Percentiles rank a stretch among this genome's conserved stretches.
These are phyloP conservation scores for Vachellia pachyceras DNA, from an alignment of 306 rosid species.

Conservation along the genomic window DNA sequence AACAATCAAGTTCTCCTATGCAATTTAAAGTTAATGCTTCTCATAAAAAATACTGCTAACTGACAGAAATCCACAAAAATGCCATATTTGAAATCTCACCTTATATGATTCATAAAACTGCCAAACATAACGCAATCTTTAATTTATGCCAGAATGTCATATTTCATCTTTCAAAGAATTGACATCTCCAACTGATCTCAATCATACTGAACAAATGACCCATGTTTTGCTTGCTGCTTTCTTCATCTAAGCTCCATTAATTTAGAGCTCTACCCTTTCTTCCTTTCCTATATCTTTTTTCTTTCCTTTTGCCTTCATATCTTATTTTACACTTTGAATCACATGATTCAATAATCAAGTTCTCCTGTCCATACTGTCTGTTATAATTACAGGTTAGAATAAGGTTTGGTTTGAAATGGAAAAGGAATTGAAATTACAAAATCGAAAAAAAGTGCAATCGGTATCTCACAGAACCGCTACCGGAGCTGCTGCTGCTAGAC, in stretches of 20 bases:
- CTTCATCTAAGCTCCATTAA: neutral
- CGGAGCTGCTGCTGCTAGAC: no score
- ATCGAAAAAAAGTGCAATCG: neutral
- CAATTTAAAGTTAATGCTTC: no score
- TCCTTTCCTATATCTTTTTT: constrained; percentile 5
- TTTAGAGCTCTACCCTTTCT: neutral
- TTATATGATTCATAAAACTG: neutral
- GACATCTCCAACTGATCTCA: neutral
- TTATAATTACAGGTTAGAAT: constrained; percentile 3
- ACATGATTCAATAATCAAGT: no score
- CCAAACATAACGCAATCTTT: neutral
- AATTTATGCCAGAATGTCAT: neutral
- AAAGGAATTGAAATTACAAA: neutral
- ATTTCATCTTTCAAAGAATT: neutral
- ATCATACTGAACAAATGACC: neutral
- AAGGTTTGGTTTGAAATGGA: neutral
- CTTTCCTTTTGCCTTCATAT: neutral
- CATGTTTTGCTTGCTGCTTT: neutral
- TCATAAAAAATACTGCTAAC: no score
- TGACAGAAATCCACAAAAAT: neutral
- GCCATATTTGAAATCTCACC: neutral
- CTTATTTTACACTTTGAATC: no score
- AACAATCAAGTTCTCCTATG: constrained; percentile 25
- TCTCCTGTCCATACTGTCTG: constrained; percentile 12
- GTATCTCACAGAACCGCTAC: no score